Evolutionary conservation across 2,329 filamentous ascomycete genomes (phyloP).

Genomic region (Fusarium floridanum): DNA sequence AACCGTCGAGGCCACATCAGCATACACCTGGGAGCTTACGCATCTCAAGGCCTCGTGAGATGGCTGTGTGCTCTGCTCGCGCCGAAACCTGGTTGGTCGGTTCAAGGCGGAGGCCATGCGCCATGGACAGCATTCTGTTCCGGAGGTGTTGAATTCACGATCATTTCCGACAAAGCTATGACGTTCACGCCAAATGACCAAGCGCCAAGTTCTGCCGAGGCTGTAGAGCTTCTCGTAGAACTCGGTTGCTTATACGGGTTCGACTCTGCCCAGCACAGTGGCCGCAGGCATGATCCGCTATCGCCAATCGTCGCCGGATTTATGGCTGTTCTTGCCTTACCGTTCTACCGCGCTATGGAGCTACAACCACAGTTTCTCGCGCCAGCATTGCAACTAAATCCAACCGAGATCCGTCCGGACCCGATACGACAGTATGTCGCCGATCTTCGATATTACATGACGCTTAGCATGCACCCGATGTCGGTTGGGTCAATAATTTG

Average conservation of each 20-base stretch:
- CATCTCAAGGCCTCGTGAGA: conserved; percentile 1
- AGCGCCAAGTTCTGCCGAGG: conserved; percentile 4
- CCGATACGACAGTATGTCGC: conserved; percentile 11
- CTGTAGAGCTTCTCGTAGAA: conserved; percentile 13
- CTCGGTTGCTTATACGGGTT: conserved; percentile 8
- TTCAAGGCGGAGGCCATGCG: conserved; percentile 5
- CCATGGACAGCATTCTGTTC: conserved; percentile 16
- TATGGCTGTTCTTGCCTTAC: conserved; percentile 2
- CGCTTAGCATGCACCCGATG: conserved; percentile 31
- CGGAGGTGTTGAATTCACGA: background rate
- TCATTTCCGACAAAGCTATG: background rate
- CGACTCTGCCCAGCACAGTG: background rate
- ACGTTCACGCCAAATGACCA: background rate
- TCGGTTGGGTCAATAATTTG: conserved; percentile 35
- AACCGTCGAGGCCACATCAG: background rate
- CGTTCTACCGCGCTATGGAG: background rate
- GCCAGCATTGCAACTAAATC: background rate
- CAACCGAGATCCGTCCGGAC: background rate
- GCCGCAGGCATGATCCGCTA: background rate
- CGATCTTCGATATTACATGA: conserved; percentile 42
- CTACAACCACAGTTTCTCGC: conserved; percentile 5
- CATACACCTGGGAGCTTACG: background rate
- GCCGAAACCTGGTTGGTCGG: conserved; percentile 9
- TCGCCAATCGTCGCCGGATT: conserved; percentile 11
- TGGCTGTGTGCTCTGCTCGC: conserved; percentile 14